phyloP scores from a whole-genome alignment of 2,329 filamentous ascomycete species.

The Fusarium liriodendri region DNA sequence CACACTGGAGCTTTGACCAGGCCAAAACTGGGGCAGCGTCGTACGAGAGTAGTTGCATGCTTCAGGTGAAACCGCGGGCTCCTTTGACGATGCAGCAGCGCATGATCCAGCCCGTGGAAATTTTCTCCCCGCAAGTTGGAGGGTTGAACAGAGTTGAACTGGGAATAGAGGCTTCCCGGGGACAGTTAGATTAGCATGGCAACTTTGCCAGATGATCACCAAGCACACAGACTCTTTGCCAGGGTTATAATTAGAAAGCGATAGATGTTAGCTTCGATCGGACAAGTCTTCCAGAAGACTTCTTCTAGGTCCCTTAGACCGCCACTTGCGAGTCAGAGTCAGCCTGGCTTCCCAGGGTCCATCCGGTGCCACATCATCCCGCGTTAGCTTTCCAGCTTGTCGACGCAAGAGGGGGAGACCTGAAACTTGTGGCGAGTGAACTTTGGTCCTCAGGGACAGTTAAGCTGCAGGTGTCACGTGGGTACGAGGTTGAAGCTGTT shows the following conservation, averaged over 20 bases:
- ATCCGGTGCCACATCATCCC: conserved; percentile 18
- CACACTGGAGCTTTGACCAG: conserved; percentile 18
- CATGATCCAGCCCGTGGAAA: not conserved
- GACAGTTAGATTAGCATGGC: not conserved
- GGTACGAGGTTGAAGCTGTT: not conserved
- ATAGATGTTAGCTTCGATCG: not conserved
- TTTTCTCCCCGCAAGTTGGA: not conserved
- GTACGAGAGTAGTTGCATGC: conserved; percentile 19
- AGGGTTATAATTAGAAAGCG: not conserved
- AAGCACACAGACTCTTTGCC: not conserved
- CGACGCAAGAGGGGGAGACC: not conserved
- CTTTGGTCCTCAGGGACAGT: not conserved
- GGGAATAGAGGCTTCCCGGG: not conserved
- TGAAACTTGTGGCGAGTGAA: not conserved
- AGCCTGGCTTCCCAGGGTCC: conserved; percentile 19
- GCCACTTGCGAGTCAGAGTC: conserved; percentile 21
- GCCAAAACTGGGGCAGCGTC: conserved; percentile 20
- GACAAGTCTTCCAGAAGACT: conserved; percentile 25
- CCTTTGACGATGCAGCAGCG: conserved; percentile 14
- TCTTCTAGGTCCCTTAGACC: conserved; percentile 14
- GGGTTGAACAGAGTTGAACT: not conserved
- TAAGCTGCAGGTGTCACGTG: not conserved
- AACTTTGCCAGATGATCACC: not conserved
- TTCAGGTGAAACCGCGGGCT: conserved; percentile 35
- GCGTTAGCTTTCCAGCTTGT: conserved; percentile 14